Base-by-base conservation (phyloP, 306 rosid species). In the Prunus padus region DNA sequence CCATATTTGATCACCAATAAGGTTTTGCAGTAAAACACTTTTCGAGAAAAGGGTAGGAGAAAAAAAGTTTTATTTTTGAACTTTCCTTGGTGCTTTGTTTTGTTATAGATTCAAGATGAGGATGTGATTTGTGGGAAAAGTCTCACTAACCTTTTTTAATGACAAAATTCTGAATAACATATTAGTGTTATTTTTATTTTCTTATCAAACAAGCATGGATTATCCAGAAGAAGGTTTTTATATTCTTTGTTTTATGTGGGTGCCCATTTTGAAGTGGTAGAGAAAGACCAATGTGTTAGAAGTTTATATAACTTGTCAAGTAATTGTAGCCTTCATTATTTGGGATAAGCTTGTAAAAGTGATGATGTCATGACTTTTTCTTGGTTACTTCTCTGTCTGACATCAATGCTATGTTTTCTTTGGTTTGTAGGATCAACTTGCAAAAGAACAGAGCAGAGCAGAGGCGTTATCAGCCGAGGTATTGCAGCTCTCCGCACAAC, bases 391-490 rank as follows among this genome's bases (percentile, higher is more conserved):
- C 23, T 59, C 18, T 59, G 45, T 31, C 20, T 37, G 50, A 23
- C n/a, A 46, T 47, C 30, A 18, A 2, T 69, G 25, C 20, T 26
- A 31, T 68, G 66, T 68, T 80, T 69, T 33, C 2, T 40, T 62
- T 67, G 71, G 31, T 80, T 72, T 57, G 76, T 69, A 92, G 98
- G 91, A 88, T 40, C 89, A 92, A 84, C 82, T 95, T 59, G 91
- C 84, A 30, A 90, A 89, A 80, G 97, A 92, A 82, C 95, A 89
- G 85, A 90, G 91, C 84, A 88, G 80, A 86, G 97, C 93, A 20
- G 97, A 87, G 87, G 82, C 91, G 4, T 75, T 95, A 81, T 80
- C 99, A n/a, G 92, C 92, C 51, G 97, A 92, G 80, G 91, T 90
- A 54, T 74, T 92, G 93, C 96, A 73, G 88, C 94, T 95, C 77